Base-by-base conservation (phyloP, 23 red algal genomes). In the Gracilaria vermiculophylla region DNA sequence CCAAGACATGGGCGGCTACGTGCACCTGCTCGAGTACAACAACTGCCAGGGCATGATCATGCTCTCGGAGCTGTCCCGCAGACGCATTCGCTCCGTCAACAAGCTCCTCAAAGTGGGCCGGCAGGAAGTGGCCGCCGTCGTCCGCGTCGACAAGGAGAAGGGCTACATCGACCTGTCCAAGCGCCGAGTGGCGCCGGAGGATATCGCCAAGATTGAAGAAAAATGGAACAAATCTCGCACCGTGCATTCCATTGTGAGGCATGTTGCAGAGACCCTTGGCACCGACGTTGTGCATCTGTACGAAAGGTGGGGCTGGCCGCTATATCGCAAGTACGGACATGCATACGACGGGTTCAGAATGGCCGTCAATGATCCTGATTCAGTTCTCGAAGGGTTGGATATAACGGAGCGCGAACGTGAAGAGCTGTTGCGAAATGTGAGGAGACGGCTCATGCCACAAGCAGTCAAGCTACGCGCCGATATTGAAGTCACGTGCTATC, bases 111-210 rank as follows among this genome's bases (percentile, higher is more conserved):
- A 94, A 61, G 97, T 99, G 10, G 97, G 97, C 16, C 86, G 89
- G 25, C 93, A 99, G 57, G 97, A 96, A 80, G 92, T 95, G 16
- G 89, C 87, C 20, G 86, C 90, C 16, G 97, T 99, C 1, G 92
- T 99, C n/a, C 93, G 97, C 50, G 97, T 99, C 11, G 97, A 99
- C 69, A 83, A 93, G 20, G 93, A 99, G 47, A 99, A 96, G 53
- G 97, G 97, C 5, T 99, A 99, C 76, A 99, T 99, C 45, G 97
- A 99, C 89, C 91, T 99, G 32, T 95, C 91, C n/a, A 99, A 99
- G 57, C 88, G 92, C 33, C 93, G 97, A 13, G 97, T 99, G 3
- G 87, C 97, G 1, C 88, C 97, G 11, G 94, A 95, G 71, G 97
- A 99, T 64, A 86, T 95, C 45, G 43, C 82, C 61, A 94, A 91